A percentile compares a stretch with the other conserved stretches of the same genome.
These are phyloP conservation scores for Rhodotorula sp. DNA, from an alignment of 1,284 basidiomycete genomes.

Conservation along the genomic window DNA sequence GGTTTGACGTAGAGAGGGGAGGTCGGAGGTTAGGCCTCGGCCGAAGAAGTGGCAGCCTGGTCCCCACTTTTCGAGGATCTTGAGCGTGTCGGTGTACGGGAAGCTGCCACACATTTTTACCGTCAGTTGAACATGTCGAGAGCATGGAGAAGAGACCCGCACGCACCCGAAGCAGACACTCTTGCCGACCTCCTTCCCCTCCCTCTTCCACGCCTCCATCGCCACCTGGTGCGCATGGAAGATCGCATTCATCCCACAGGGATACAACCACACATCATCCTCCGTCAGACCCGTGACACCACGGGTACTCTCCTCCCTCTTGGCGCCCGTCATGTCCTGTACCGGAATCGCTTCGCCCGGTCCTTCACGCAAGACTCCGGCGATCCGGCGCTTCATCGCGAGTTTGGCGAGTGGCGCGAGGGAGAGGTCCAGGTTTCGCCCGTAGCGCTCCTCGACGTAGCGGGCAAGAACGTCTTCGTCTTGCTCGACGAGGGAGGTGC, in stretches of 20 bases:
- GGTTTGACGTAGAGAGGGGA: slow-evolving; percentile 67
- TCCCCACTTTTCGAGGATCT: slow-evolving; percentile 95
- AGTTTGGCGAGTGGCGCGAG: slow-evolving; percentile 76
- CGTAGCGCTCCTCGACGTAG: slow-evolving; percentile 89
- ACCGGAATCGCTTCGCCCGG: slow-evolving; percentile 37
- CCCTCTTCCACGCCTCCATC: slow-evolving; percentile 50
- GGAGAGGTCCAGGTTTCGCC: slow-evolving; percentile 78
- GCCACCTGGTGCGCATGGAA: slow-evolving; percentile 82
- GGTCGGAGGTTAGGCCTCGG: slow-evolving; percentile 70
- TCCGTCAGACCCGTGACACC: slow-evolving; percentile 60
- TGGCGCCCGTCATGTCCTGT: slow-evolving; percentile 51
- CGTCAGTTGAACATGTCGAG: neutral
- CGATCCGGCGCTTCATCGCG: slow-evolving; percentile 81
- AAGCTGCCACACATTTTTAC: slow-evolving; percentile 69
- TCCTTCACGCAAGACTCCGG: slow-evolving; percentile 64
- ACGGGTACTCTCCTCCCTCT: slow-evolving; percentile 32
- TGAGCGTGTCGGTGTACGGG: slow-evolving; percentile 96
- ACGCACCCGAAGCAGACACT: slow-evolving; percentile 87
- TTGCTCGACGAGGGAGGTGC: slow-evolving; percentile 36
- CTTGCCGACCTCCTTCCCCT: slow-evolving; percentile 59
- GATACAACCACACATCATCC: slow-evolving; percentile 81
- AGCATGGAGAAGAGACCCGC: neutral
- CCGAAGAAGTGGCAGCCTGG: slow-evolving; percentile 91
- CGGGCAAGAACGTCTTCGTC: slow-evolving; percentile 54
- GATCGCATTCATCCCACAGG: slow-evolving; percentile 89